These are phyloP conservation scores for Shiraia sp. DNA, from an alignment of 2,329 filamentous ascomycete species.

Conservation along the genomic window DNA sequence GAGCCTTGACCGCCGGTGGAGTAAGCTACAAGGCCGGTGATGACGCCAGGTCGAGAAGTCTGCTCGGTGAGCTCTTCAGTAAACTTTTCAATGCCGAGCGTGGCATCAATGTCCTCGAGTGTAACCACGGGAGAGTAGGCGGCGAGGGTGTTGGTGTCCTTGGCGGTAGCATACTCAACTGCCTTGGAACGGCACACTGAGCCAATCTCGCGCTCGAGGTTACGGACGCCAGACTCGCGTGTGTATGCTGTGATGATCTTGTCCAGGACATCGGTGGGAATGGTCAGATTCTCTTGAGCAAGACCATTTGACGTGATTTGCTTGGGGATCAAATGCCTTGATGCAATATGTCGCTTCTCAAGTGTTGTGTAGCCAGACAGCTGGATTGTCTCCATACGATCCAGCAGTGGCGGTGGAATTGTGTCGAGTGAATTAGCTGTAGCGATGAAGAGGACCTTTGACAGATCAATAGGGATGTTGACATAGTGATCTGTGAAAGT, in stretches of 20 bases:
- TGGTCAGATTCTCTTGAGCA: conserved; percentile 70
- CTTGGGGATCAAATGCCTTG: conserved; percentile 92
- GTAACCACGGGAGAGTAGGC: conserved; percentile 75
- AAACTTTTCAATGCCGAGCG: conserved; percentile 89
- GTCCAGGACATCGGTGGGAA: conserved; percentile 83
- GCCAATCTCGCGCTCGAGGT: conserved; percentile 92
- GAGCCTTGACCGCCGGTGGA: conserved; percentile 86
- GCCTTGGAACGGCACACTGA: conserved; percentile 85
- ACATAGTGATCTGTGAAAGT: conserved; percentile 96
- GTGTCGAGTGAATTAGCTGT: conserved; percentile 95
- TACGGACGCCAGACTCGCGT: conserved; percentile 92
- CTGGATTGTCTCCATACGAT: conserved; percentile 95
- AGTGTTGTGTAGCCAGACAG: conserved; percentile 95
- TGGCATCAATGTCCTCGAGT: conserved; percentile 81
- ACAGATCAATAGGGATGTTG: conserved; percentile 91
- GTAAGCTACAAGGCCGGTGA: conserved; percentile 95
- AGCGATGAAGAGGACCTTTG: conserved; percentile 95
- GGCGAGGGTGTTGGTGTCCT: conserved; percentile 67
- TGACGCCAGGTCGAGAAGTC: conserved; percentile 79
- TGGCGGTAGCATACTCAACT: conserved; percentile 90
- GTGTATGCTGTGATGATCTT: conserved; percentile 97
- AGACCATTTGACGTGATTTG: conserved; percentile 92
- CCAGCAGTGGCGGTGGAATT: conserved; percentile 88
- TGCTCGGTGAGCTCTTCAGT: conserved; percentile 95
- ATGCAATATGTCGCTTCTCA: conserved; percentile 94